phyloP scores from a whole-genome alignment of 306 rosid species.

The Prunus persica region Prunus_persica_NCBIv2 NC_034013.1:16976001-16976500 shows the following conservation, averaged over 20 bases:
- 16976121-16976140: conserved; percentile 23
- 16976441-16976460: neutral
- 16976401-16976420: conserved; percentile 27
- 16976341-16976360: conserved; percentile 49
- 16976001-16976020: conserved; percentile 23
- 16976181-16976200: conserved; percentile 13
- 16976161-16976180: conserved; percentile 27
- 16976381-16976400: conserved; percentile 21
- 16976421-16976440: conserved; percentile 25
- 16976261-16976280: conserved; percentile 10
- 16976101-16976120: conserved; percentile 32
- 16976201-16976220: conserved; percentile 17
- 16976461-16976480: too few species aligned
- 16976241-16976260: conserved; percentile 23
- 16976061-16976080: conserved; percentile 22
- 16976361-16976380: conserved; percentile 49
- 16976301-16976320: conserved; percentile 20
- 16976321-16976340: conserved; percentile 30
- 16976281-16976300: conserved; percentile 23
- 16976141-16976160: conserved; percentile 29
- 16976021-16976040: conserved; percentile 25
- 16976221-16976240: conserved; percentile 27
- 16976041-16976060: conserved; percentile 28
- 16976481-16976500: too few species aligned
- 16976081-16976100: conserved; percentile 28